Percentiles rank a stretch among this genome's conserved stretches.
phyloP scores from a whole-genome alignment of 208 protist genomes.

The Crithidia brevicula region DNA sequence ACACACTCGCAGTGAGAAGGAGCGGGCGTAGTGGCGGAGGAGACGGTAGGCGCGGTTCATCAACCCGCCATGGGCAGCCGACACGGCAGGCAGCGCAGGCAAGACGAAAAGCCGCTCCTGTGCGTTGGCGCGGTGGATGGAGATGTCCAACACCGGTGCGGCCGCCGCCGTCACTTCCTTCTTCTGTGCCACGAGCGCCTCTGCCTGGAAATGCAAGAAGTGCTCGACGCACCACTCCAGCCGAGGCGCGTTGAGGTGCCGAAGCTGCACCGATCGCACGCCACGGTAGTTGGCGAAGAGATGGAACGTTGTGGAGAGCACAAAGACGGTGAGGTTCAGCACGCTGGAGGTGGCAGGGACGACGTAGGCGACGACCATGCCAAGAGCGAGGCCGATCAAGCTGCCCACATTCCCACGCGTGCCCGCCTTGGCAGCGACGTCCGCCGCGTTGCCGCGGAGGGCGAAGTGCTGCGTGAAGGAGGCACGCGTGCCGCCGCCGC shows the following conservation, averaged over 20 bases:
- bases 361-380: slow-evolving; percentile 30
- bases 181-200: not conserved
- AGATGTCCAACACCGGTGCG: slow-evolving; percentile 28
- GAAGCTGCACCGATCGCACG: slow-evolving; percentile 36
- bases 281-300: slow-evolving; percentile 45
- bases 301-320: slow-evolving; percentile 39
- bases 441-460: slow-evolving; percentile 52
- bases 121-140: slow-evolving; percentile 24
- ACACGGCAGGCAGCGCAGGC: slow-evolving; percentile 20
- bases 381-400: slow-evolving; percentile 50
- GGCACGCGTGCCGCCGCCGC: slow-evolving; percentile 38
- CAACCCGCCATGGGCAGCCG: not conserved
- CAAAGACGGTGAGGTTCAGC: slow-evolving; percentile 36
- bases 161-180: slow-evolving; percentile 12
- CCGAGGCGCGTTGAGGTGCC: slow-evolving; percentile 56
- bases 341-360: slow-evolving; percentile 34
- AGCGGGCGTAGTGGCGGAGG: slow-evolving; percentile 1
- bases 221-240: slow-evolving; percentile 48
- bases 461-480: slow-evolving; percentile 70
- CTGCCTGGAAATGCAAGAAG: slow-evolving; percentile 7
- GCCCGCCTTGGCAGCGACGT: slow-evolving; percentile 54
- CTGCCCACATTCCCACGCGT: slow-evolving; percentile 53
- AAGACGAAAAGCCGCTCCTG: slow-evolving; percentile 39
- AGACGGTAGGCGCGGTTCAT: not conserved
- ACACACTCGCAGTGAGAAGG: slow-evolving; percentile 21